Evolutionary conservation across 2,329 filamentous ascomycete species (phyloP).

Genomic region (Thermothelomyces thermophilus): DNA sequence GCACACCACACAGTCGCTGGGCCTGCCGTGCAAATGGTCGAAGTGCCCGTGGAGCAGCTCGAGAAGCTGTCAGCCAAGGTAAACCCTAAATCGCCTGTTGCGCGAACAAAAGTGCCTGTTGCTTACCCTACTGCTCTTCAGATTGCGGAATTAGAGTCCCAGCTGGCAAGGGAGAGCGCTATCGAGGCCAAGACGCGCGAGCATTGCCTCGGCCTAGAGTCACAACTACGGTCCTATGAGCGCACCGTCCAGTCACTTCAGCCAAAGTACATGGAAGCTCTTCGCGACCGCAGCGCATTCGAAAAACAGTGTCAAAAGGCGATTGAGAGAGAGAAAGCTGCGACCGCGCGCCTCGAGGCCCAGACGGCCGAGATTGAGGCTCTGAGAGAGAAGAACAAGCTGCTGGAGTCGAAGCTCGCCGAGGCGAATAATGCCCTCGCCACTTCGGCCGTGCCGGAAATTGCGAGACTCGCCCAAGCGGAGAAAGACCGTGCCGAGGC

Average conservation of each 20-base stretch:
- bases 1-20: constrained; percentile 6
- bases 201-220: constrained; percentile 39
- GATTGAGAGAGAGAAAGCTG: constrained; percentile 31
- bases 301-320: constrained; percentile 39
- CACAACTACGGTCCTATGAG: constrained; percentile 40
- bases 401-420: constrained; percentile 33
- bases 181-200: constrained; percentile 26
- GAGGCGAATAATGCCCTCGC: constrained; percentile 31
- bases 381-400: constrained; percentile 34
- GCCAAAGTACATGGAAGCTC: constrained; percentile 41
- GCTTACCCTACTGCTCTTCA: constrained; percentile 26
- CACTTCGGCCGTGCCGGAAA: constrained; percentile 33
- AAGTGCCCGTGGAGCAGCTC: constrained; percentile 28
- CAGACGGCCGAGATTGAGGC: constrained; percentile 33
- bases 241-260: constrained; percentile 41
- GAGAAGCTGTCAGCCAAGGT: constrained; percentile 37
- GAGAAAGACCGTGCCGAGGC: constrained; percentile 36
- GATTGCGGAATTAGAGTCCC: constrained; percentile 34
- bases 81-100: constrained; percentile 6
- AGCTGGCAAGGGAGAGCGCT: constrained; percentile 28
- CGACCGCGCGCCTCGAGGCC: constrained; percentile 34
- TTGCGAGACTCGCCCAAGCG: constrained; percentile 36
- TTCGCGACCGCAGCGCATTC: constrained; percentile 44
- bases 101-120: not conserved
- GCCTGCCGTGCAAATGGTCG: constrained; percentile 7